These are phyloP conservation scores for Loxodes magnus DNA, from an alignment of 73 alveolate genomes.

Conservation along the genomic window DNA sequence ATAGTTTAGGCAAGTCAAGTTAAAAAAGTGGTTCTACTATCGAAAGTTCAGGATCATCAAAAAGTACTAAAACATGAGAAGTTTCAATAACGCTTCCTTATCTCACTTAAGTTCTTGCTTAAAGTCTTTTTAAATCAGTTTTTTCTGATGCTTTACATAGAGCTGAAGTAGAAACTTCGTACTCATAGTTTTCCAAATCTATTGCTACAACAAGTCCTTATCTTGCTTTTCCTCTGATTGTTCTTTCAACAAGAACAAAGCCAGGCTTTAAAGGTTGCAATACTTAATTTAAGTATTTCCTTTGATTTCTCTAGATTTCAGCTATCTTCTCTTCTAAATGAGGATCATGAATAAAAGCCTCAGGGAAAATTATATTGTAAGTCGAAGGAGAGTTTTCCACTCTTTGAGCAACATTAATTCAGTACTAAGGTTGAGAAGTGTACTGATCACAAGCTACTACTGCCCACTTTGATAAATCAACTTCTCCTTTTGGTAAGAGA, in stretches of 20 bases:
- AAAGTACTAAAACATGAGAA: too few species aligned
- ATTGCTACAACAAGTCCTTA: slow-evolving; percentile 32
- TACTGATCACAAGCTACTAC: slow-evolving; percentile 53
- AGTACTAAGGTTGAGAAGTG: slow-evolving; percentile 39
- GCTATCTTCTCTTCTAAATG: slow-evolving; percentile 28
- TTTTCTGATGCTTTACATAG: too few species aligned
- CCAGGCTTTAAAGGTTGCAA: slow-evolving; percentile 32
- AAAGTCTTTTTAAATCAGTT: too few species aligned
- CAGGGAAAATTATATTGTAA: slow-evolving; percentile 43
- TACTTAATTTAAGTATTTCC: slow-evolving; percentile 26
- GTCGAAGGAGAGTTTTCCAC: slow-evolving; percentile 50
- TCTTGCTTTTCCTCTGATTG: too few species aligned
- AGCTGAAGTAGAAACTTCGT: too few species aligned
- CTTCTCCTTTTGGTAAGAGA: slow-evolving; percentile 31
- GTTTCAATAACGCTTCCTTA: too few species aligned
- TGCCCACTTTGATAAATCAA: slow-evolving; percentile 44
- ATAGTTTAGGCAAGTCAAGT: too few species aligned
- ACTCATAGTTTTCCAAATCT: slow-evolving; percentile 43
- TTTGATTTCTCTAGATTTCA: slow-evolving; percentile 22
- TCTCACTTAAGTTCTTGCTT: too few species aligned
- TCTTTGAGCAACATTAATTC: slow-evolving; percentile 25
- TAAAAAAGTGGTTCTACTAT: too few species aligned
- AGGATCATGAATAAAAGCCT: slow-evolving; percentile 28
- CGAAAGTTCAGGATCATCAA: too few species aligned
- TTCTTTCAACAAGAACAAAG: slow-evolving; percentile 33